Evolutionary conservation across 192 early-diverging fungal genomes (phyloP).

Genomic region (Borealophlyctis nickersoniae): DNA sequence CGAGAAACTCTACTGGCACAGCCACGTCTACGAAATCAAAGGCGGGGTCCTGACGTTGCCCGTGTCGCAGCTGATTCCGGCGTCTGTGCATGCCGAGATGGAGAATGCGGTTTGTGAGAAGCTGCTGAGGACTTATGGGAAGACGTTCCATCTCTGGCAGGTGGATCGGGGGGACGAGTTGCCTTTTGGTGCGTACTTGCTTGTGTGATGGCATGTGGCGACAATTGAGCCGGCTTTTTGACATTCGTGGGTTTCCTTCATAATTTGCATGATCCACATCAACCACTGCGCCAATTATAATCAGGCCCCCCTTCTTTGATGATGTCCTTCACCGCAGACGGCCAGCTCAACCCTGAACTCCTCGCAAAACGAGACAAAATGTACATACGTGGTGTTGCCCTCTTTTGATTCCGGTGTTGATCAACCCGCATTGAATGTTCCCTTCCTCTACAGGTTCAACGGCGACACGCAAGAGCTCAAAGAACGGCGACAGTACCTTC

Average conservation of each 20-base stretch:
- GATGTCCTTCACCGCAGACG: slow-evolving; percentile 38
- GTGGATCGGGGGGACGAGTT: slow-evolving; percentile 44
- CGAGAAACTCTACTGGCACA: slow-evolving; percentile 60
- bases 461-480: not conserved
- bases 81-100: slow-evolving; percentile 15
- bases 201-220: too few species aligned
- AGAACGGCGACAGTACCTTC: not conserved
- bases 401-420: not conserved
- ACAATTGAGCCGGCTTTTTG: too few species aligned
- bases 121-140: slow-evolving; percentile 46
- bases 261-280: too few species aligned
- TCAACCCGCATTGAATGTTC: slow-evolving; percentile 1
- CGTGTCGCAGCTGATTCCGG: slow-evolving; percentile 29
- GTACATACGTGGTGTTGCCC: too few species aligned
- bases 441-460: not conserved
- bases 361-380: slow-evolving; percentile 30
- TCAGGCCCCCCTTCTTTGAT: slow-evolving; percentile 50
- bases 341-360: slow-evolving; percentile 33
- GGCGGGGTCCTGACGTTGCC: slow-evolving; percentile 38
- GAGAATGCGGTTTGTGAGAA: slow-evolving; percentile 32
- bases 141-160: slow-evolving; percentile 54
- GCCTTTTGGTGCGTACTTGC: slow-evolving; percentile 24
- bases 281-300: too few species aligned
- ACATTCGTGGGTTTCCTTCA: too few species aligned
- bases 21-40: slow-evolving; percentile 54